Base-by-base conservation (phyloP, 2,329 filamentous ascomycete genomes). In the Epichloe uncinata region DNA sequence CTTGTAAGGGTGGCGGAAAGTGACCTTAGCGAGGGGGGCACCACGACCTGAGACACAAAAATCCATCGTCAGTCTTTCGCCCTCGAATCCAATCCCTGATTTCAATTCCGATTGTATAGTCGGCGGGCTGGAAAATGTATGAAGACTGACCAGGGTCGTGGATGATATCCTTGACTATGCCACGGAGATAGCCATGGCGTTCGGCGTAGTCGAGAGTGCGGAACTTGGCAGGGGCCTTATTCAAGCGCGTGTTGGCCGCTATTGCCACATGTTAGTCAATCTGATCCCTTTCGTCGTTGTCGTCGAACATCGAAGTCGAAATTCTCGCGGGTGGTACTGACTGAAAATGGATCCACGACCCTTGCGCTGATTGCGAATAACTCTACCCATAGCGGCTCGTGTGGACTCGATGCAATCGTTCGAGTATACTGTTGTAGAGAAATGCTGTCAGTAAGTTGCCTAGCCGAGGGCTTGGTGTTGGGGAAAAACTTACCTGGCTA, bases 151-250 rank as follows among this genome's bases (percentile, higher is more conserved):
- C 93, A 66, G 90, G 82, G 76, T 98, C 93, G 84, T 98, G 93
- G 75, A 98, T 86, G 75, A 97, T 96, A 69, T 97, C 88, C 83
- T 93, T 95, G 70, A 98, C 90, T 60, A 97, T 82, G 75, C 93
- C 93, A 65, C 93, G 87, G 69, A 95, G 78, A 79, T 98, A 98
- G 66, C 93, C 93, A 82, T 97, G 91, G 70, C 87, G 83, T 79
- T 96, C 90, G 71, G 89, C 83, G 73, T 81, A 98, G 73, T 98
- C 93, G 81, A 96, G 87, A 64, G 81, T 87, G 74, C 93, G 81
- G 85, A 98, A 97, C 77, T 95, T 86, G 69, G 91, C 72, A 53
- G 68, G 69, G 53, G 68, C 69, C 83, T 97, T 96, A 79, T 93
- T 91, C 69, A 97, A 82, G 74, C 86, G 85, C 74, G 85, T 89